phyloP scores from a whole-genome alignment of 768 basidiomycete genomes.

The Steccherinum ochraceum region DNA sequence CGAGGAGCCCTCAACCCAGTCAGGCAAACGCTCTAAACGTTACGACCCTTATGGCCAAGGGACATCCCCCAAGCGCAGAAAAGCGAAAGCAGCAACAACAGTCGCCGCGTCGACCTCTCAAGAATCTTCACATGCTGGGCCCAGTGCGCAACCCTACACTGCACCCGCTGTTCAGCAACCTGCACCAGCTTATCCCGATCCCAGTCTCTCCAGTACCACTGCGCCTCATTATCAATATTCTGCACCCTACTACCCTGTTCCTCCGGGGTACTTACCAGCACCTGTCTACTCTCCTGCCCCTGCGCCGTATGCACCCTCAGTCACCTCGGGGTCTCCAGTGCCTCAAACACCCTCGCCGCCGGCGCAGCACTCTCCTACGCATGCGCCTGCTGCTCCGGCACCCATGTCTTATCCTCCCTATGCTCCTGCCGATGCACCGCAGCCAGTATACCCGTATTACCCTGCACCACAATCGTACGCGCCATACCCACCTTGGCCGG shows the following conservation, averaged over 20 bases:
- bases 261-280: conserved; percentile 1
- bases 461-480: not conserved
- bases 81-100: conserved; percentile 16
- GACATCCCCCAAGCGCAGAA: conserved; percentile 15
- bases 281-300: conserved; percentile 6
- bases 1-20: conserved; percentile 12
- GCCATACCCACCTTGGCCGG: not conserved
- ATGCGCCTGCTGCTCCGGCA: not conserved
- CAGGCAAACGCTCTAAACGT: conserved; percentile 24
- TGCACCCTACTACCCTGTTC: conserved; percentile 9
- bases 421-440: not conserved
- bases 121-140: conserved; percentile 10
- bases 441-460: conserved; percentile 4
- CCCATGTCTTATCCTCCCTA: conserved; percentile 7
- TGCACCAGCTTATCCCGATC: conserved; percentile 7
- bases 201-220: conserved; percentile 9
- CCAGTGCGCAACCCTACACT: not conserved
- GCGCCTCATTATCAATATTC: conserved; percentile 1
- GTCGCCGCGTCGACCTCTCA: conserved; percentile 12
- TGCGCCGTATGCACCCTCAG: conserved; percentile 8
- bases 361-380: conserved; percentile 3
- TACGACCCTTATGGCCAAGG: conserved; percentile 24
- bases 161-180: not conserved
- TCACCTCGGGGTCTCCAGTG: conserved; percentile 5
- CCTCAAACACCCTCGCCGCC: conserved; percentile 10